Base-by-base conservation (phyloP, 305 asterid species). In the Fraxinus latifolia region DNA sequence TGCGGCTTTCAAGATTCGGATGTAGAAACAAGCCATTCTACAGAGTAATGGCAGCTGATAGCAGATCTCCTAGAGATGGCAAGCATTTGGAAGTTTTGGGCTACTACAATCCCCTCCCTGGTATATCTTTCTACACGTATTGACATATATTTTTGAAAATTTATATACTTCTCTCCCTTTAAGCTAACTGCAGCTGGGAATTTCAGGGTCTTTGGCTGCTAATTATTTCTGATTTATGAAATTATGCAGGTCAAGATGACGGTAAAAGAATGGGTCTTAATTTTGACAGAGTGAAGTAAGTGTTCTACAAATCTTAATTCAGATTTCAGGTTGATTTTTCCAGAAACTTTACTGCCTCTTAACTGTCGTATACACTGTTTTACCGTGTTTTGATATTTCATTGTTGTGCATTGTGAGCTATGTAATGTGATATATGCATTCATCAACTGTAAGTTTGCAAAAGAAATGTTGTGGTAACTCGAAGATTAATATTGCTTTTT, bases 31-130 rank as follows among this genome's bases (percentile, higher is more conserved):
- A 87, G 83, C 96, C 99, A n/a, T 95, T 89, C 83, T 94, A 93
- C 89, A 85, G 97, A 83, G 95, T 95, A 21, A 94, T 95, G 97
- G 99, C 97, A 27, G 98, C 98, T 3, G 94, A 95, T 80, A 91
- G 98, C 89, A 87, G 98, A 86, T 95, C 97, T 71, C 98, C 99
- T 0, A 91, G 99, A 75, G 99, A 94, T 83, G 99, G 99, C 87
- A 95, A 93, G 87, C 99, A 94, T 91, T 90, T 94, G 86, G 99
- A 95, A 89, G 90, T 93, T 77, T 83, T 95, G 72, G 97, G 99
- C 79, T 94, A 95, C 90, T 95, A 93, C 89, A 93, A 95, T 53
- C 98, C 99, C 42, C 89, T 95, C 3, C 99, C 98, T 34, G 97
- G 99, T 95, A 81, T 81, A n/a, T 83, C 39, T 8, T 2, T 70